These are phyloP conservation scores for Plectosphaerella plurivora DNA, from an alignment of 2,329 filamentous ascomycete genomes.

Conservation along the genomic window DNA sequence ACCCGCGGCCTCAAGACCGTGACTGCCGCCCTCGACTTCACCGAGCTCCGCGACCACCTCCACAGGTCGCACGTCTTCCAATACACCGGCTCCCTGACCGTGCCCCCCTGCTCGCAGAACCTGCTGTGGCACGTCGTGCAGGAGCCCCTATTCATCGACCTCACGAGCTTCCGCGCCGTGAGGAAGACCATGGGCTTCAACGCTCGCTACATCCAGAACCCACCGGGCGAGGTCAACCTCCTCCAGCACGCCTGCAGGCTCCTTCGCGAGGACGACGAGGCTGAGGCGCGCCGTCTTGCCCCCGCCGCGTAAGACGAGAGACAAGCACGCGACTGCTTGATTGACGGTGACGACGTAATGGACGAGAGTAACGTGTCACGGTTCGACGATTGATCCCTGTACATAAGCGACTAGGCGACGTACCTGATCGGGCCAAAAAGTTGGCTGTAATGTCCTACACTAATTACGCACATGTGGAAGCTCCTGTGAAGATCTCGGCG, in stretches of 20 bases:
- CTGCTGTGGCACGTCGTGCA: constrained; percentile 49
- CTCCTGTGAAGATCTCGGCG: too few relatives aligned
- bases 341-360: too few relatives aligned
- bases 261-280: too few relatives aligned
- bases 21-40: constrained; percentile 36
- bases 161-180: constrained; percentile 43
- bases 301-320: too few relatives aligned
- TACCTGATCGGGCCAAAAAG: too few relatives aligned
- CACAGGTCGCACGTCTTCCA: constrained; percentile 34
- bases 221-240: constrained; percentile 38
- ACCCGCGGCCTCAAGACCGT: constrained; percentile 29
- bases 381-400: too few relatives aligned
- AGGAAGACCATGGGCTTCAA: constrained; percentile 54
- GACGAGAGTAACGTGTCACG: too few relatives aligned
- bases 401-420: too few relatives aligned
- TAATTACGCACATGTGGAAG: too few relatives aligned
- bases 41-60: constrained; percentile 29
- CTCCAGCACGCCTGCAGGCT: constrained; percentile 17
- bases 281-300: too few relatives aligned
- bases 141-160: constrained; percentile 40
- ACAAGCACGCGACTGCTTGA: too few relatives aligned
- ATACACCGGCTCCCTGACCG: constrained; percentile 58
- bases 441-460: too few relatives aligned
- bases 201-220: constrained; percentile 48
- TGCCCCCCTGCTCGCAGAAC: constrained; percentile 56